phyloP scores from a whole-genome alignment of 164 flowering plant genomes.

The Akebia trifoliata region DNA sequence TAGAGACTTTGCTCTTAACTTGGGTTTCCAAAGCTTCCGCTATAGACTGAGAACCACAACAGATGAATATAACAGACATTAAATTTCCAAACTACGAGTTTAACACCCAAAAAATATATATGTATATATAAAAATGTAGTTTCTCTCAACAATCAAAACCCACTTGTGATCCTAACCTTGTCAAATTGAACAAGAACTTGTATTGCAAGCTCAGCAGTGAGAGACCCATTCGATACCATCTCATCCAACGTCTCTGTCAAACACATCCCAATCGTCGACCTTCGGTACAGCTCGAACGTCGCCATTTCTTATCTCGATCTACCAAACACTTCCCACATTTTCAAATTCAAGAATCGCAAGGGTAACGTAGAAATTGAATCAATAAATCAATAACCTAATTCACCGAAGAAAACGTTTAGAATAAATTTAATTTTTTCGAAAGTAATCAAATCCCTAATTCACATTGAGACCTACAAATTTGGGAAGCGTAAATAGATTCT shows the following conservation, averaged over 20 bases:
- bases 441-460: too few species aligned
- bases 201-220: constrained; percentile 86
- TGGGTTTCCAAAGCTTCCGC: constrained; percentile 68
- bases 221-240: constrained; percentile 80
- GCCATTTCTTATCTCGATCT: constrained; percentile 48
- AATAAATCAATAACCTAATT: too few species aligned
- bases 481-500: too few species aligned
- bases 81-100: too few species aligned
- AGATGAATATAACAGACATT: too few species aligned
- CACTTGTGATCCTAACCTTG: constrained; percentile 65
- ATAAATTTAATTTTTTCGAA: too few species aligned
- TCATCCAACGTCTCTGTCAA: constrained; percentile 92
- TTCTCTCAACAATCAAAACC: too few species aligned
- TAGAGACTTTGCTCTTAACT: constrained; percentile 68
- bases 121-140: too few species aligned
- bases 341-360: background rate
- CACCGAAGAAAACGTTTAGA: too few species aligned
- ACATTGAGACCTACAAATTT: too few species aligned
- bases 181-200: constrained; percentile 96
- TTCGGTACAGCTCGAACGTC: constrained; percentile 83
- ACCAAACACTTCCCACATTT: background rate
- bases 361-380: too few species aligned
- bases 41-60: constrained; percentile 42
- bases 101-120: too few species aligned
- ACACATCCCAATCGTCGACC: constrained; percentile 97